Evolutionary conservation across 2,329 filamentous ascomycete genomes (phyloP), one percentile per base, ranked within the genome.

Genomic region (Aspergillus terreus): DNA sequence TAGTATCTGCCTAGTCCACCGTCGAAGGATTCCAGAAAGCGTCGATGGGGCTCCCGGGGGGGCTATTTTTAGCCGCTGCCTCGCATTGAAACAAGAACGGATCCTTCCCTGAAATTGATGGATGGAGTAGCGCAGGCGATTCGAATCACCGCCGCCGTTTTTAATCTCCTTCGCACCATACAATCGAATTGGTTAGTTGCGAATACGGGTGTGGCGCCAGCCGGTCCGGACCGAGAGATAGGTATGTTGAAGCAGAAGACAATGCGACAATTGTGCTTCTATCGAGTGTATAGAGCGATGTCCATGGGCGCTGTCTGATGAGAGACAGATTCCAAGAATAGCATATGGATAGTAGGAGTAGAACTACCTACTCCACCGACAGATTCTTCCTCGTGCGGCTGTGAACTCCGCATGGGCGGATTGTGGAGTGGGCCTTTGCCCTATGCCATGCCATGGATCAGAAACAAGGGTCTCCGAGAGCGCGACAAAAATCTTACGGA

Each of bases 11-110:
- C 19, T 19, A 19, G 19, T 19, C 19, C 19, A 19, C 19, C 19
- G 54, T 60, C 61, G 55, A 58, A 64, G 58, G 47, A 58, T 65
- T 67, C 64, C 63, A 60, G 64, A 69, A 67, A 58, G 14, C 35
- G 11, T 38, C 35, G 14, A 58, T 61, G 49, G 52, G 55, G 47
- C 43, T 15, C 44, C 44, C 23, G n/a, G 43, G 12, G 21, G n/a
- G 32, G 56, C 54, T 63, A 63, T 58, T 62, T 65, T 66, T 63
- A 65, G 63, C 47, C 51, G 43, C 46, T 56, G 56, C 61, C 62
- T 54, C 53, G 50, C 46, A 33, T 55, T 15, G 49, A 47, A 51
- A 30, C 27, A 30, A 11, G 7, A 7, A 2, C 10, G 27, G 6
- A n/a, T 15, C 15, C 14, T n/a, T 12, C 35, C 6, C 4, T 1